phyloP scores from a whole-genome alignment of 176 grass and related monocot genomes.

The Ampelocalamus luodianensis region DNA sequence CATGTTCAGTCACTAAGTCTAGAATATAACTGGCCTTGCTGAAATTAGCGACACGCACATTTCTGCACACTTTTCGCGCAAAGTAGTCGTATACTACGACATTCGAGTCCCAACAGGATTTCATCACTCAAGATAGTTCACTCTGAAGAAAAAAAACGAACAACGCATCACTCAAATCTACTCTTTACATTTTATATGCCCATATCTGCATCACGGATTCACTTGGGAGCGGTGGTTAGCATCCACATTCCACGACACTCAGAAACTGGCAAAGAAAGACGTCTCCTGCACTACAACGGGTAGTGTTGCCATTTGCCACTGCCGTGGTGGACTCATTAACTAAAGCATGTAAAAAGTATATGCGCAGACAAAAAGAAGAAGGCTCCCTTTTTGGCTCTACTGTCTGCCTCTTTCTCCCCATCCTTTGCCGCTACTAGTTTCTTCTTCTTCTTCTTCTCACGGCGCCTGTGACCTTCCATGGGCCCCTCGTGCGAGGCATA shows the following conservation, averaged over 20 bases:
- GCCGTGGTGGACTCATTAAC: too few species aligned
- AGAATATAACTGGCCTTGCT: neutral
- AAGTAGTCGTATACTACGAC: neutral
- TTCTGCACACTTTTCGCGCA: neutral
- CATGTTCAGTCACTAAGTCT: neutral
- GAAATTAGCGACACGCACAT: neutral
- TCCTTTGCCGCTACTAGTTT: neutral
- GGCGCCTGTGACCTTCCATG: conserved; percentile 7
- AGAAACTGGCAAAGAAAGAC: neutral
- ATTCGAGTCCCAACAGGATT: neutral
- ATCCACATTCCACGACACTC: neutral
- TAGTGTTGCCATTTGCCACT: too few species aligned
- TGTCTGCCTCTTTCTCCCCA: neutral
- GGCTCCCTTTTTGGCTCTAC: too few species aligned
- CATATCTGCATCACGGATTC: conserved; percentile 31
- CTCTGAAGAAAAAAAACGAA: too few species aligned
- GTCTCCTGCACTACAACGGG: neutral
- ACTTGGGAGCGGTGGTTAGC: neutral
- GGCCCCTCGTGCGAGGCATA: too few species aligned
- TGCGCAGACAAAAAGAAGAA: too few species aligned
- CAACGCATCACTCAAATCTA: neutral
- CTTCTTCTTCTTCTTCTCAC: neutral
- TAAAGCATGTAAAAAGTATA: too few species aligned
- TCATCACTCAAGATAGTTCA: neutral
- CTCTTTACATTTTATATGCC: neutral